These are phyloP conservation scores for Pilasporangium apinafurcum DNA, from an alignment of 352 stramenopile genomes.

Conservation along the genomic window DNA sequence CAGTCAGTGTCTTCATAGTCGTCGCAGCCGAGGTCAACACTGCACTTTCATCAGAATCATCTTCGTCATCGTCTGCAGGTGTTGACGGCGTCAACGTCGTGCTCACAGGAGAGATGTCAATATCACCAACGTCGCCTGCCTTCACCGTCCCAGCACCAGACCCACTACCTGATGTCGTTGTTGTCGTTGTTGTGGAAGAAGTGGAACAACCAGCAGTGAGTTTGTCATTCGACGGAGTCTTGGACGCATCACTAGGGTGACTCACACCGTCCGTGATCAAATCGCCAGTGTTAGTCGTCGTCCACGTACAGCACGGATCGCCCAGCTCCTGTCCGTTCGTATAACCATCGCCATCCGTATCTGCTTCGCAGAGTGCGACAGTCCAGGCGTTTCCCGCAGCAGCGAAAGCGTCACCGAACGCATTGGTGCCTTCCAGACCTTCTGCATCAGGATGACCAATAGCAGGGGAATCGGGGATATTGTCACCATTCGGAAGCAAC, in stretches of 20 bases:
- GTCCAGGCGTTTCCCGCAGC: constrained; percentile 41
- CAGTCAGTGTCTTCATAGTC: neutral
- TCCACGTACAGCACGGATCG: constrained; percentile 82
- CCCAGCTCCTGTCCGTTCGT: constrained; percentile 83
- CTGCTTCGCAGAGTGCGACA: constrained; percentile 40
- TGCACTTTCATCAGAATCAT: constrained; percentile 46
- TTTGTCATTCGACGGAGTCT: constrained; percentile 40
- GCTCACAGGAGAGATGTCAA: constrained; percentile 26
- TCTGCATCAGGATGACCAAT: constrained; percentile 49
- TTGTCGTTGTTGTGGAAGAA: neutral
- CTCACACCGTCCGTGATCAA: constrained; percentile 60
- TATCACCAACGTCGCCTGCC: too few species aligned
- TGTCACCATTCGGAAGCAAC: constrained; percentile 47
- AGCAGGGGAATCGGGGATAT: constrained; percentile 28
- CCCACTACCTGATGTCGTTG: constrained; percentile 15
- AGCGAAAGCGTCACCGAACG: constrained; percentile 62
- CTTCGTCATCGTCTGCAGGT: constrained; percentile 49
- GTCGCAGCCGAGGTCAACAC: constrained; percentile 16
- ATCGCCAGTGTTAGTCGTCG: constrained; percentile 19
- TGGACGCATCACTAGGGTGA: constrained; percentile 46
- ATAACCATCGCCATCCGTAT: constrained; percentile 77
- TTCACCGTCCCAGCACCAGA: too few species aligned
- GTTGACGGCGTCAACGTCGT: constrained; percentile 9
- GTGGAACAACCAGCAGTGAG: constrained; percentile 36
- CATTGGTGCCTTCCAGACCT: constrained; percentile 38